Evolutionary conservation across 108 stramenopile genomes (phyloP).

Genomic region (Cyclostephanos tholiformis): DNA sequence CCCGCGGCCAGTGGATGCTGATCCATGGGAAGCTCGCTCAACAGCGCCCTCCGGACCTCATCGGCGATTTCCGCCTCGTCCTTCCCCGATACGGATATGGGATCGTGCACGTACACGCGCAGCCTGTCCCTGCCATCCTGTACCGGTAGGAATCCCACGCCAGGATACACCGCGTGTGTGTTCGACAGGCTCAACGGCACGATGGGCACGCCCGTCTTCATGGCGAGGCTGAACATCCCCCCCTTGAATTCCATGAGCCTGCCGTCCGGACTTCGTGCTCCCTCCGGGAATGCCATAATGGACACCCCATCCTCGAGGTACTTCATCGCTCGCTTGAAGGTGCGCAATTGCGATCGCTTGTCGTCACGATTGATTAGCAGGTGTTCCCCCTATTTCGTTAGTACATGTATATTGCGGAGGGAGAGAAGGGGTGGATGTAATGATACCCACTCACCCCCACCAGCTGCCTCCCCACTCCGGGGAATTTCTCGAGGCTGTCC

Average conservation of each 20-base stretch:
- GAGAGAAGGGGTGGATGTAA: neutral
- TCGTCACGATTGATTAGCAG: conserved; percentile 79
- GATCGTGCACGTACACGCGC: conserved; percentile 72
- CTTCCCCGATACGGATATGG: conserved; percentile 64
- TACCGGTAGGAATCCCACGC: conserved; percentile 61
- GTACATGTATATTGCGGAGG: too few relatives aligned
- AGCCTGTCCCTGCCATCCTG: conserved; percentile 70
- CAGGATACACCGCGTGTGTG: conserved; percentile 77
- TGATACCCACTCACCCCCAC: conserved; percentile 64
- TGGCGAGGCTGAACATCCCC: conserved; percentile 76
- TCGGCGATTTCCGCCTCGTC: conserved; percentile 65
- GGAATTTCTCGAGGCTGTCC: conserved; percentile 65
- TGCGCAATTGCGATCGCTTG: conserved; percentile 70
- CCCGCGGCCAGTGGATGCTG: conserved; percentile 59
- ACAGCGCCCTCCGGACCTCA: conserved; percentile 56
- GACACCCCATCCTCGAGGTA: conserved; percentile 73
- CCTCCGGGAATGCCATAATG: conserved; percentile 88
- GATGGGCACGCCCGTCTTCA: conserved; percentile 75
- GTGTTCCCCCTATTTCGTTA: conserved; percentile 80
- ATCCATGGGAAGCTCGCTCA: conserved; percentile 60
- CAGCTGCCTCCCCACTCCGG: conserved; percentile 77
- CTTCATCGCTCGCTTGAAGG: conserved; percentile 68
- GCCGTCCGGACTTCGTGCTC: conserved; percentile 69
- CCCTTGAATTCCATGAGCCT: conserved; percentile 82
- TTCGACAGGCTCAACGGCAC: conserved; percentile 78